Base-by-base conservation (phyloP, 2,329 filamentous ascomycete species). In the Beauveria bassiana region DNA sequence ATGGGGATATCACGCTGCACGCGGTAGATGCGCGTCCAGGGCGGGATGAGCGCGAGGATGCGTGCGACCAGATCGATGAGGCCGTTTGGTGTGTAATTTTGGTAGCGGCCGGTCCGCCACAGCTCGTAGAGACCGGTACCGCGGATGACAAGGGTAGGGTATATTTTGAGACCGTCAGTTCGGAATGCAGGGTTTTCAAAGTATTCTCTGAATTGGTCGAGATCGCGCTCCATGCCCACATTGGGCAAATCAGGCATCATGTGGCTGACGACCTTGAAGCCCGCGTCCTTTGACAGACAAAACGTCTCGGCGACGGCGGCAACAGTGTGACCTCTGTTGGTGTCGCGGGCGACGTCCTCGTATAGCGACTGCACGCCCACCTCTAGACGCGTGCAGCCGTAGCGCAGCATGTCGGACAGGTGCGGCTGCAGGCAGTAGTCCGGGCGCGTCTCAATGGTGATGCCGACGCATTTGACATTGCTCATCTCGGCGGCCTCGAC, bases 241-340 rank as follows among this genome's bases (percentile, higher is more conserved):
- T 99, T 99, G 3, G 95, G 95, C 53, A 99, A 77, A 72, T 99
- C 95, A 1, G 95, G 95, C 95, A 99, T 99, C 95, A 99, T 99
- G 77, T 99, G 95, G 67, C 91, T 96, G 65, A 99, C 95, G 1
- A 99, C 95, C 75, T 99, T 99, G 83, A 96, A 99, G 1, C 95
- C 95, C 6, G 96, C 92, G 73, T 99, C 96, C 75, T 99, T 99
- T 65, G 95, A 87, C n/a, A 97, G 81, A 67, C 90, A 96, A 73
- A 99, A 99, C 0, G 95, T 99, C 75, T 99, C 93, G 34, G 92
- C 93, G 0, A 99, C 95, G 1, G 96, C 86, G 7, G 92, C 91
- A 26, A 99, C 95, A 0, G 95, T 99, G 74, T 99, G 95, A 0
- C 95, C 95, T 70, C 95, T 85, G 74, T 99, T 99, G 1, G 95